phyloP scores from a whole-genome alignment of 116 monocot genomes.

The Phalaenopsis hybrid region DNA sequence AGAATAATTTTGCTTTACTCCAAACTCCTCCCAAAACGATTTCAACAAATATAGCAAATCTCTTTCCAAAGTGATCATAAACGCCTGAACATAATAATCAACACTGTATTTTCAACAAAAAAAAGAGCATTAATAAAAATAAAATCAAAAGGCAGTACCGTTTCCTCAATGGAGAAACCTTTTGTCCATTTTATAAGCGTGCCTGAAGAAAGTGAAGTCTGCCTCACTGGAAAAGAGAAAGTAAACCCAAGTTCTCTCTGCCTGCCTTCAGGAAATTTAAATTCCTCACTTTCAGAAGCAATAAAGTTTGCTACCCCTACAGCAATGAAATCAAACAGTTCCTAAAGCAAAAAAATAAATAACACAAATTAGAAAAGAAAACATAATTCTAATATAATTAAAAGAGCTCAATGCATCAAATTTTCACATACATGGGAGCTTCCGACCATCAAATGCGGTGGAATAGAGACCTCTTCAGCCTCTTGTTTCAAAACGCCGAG shows the following conservation, averaged over 20 bases:
- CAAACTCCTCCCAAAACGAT: not conserved
- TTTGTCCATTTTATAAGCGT: conserved; percentile 82
- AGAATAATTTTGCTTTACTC: no score
- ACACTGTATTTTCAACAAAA: not conserved
- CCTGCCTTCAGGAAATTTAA: conserved; percentile 42
- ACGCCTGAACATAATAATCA: not conserved
- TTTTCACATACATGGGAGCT: conserved; percentile 42
- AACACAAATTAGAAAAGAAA: not conserved
- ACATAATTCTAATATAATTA: conserved; percentile 7
- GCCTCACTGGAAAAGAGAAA: conserved; percentile 76
- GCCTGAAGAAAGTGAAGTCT: conserved; percentile 60
- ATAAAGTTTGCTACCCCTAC: conserved; percentile 50
- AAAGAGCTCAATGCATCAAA: not conserved
- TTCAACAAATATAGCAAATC: not conserved
- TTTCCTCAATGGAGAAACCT: conserved; percentile 56
- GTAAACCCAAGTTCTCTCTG: conserved; percentile 79
- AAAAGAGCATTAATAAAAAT: not conserved
- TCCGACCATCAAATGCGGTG: conserved; percentile 66
- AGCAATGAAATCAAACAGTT: conserved; percentile 81
- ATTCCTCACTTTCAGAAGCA: conserved; percentile 51
- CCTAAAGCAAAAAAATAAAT: conserved; percentile 35
- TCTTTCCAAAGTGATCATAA: not conserved
- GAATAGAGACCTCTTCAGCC: conserved; percentile 58
- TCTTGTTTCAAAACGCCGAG: conserved; percentile 50
- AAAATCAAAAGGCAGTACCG: conserved; percentile 20